Evolutionary conservation across 345 rosid genomes (phyloP), one percentile per base, ranked within the genome.

Genomic region (Salix suchowensis): DNA sequence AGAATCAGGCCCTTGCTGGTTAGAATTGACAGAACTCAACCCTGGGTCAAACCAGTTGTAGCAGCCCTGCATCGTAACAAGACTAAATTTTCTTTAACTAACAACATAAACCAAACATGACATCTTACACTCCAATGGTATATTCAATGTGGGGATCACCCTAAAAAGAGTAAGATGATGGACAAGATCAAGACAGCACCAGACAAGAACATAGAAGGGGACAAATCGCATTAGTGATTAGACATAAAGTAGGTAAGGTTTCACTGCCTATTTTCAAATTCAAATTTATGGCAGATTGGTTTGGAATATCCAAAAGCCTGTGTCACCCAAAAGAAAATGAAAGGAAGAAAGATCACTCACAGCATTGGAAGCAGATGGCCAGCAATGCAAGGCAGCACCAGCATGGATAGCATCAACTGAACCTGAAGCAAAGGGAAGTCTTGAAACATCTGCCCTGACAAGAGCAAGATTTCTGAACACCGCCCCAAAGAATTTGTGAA

Each of bases 341-440:
- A 46, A 32, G 68, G 24, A 72, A 71, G 65, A 70, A 66, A 60
- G n/a, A 71, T 40, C 60, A 78, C 88, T 85, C 86, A 89, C 98
- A 70, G 98, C 98, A 83, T 88, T 96, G 7, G 99, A 91, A 83
- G 96, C 88, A 77, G 98, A 91, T 65, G 99, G 94, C 97, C 99
- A 96, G 78, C 98, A 96, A 62, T 93, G 98, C 62, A 96, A 76
- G 32, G 99, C 99, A 5, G 97, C 98, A 76, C 94, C 98, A 78
- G 98, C 99, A 79, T 96, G 99, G 74, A 93, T 87, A 67, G 97
- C 98, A 54, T 91, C 99, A 81, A 96, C 85, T 46, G 94, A 91
- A 74, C 90, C 87, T 0, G 98, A 91, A 9, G 91, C 58, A 72
- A 96, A 96, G 48, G 98, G 98, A 68, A 93, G 97, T 69, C 99